phyloP scores from a whole-genome alignment of 2,329 filamentous ascomycete genomes.

The Xylariaceae sp. region DNA sequence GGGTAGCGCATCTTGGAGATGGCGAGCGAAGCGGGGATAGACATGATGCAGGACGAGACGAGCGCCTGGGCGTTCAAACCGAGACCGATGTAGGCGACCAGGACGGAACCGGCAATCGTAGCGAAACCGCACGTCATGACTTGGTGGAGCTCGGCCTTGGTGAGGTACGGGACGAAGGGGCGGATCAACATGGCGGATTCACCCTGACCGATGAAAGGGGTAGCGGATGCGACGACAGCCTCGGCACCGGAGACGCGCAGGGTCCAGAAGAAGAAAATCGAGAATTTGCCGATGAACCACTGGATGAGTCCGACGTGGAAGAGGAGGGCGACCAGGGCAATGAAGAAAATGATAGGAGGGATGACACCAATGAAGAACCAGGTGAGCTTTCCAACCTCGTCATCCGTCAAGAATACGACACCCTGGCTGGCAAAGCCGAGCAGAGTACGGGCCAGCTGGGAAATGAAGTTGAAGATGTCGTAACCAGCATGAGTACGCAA shows the following conservation, averaged over 20 bases:
- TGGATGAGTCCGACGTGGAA: constrained; percentile 78
- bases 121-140: constrained; percentile 90
- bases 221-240: constrained; percentile 88
- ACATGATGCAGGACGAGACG: constrained; percentile 92
- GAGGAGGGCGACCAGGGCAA: constrained; percentile 80
- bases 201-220: constrained; percentile 90
- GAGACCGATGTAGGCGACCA: constrained; percentile 79
- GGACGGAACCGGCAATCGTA: constrained; percentile 81
- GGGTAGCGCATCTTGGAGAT: constrained; percentile 87
- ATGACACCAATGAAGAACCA: constrained; percentile 77
- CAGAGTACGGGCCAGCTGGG: constrained; percentile 64
- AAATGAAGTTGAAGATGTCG: constrained; percentile 90
- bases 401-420: constrained; percentile 63
- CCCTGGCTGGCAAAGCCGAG: constrained; percentile 72
- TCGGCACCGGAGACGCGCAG: constrained; percentile 85
- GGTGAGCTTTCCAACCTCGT: constrained; percentile 36
- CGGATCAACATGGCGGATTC: constrained; percentile 90
- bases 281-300: constrained; percentile 86
- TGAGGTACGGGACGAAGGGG: constrained; percentile 80
- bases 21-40: constrained; percentile 83
- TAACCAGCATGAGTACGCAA: constrained; percentile 73
- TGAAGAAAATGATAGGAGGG: constrained; percentile 95
- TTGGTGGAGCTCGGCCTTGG: constrained; percentile 82
- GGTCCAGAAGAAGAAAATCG: constrained; percentile 85
- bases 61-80: constrained; percentile 80